Evolutionary conservation across 108 stramenopile genomes (phyloP).

Genomic region (Epithemia pelagica): DNA sequence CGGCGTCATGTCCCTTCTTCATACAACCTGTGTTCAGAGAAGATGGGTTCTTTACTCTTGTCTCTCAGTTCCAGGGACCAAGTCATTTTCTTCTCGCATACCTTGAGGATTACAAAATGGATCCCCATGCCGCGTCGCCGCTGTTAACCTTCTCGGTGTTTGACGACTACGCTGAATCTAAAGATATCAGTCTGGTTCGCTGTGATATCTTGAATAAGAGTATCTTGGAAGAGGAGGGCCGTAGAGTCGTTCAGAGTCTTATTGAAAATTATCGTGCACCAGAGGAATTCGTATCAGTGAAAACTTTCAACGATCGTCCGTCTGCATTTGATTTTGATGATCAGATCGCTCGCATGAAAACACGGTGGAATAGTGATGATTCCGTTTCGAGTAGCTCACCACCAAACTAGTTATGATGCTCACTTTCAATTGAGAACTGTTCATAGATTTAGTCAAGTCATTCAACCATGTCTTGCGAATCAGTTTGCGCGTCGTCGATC

Average conservation of each 20-base stretch:
- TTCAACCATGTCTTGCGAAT: too few relatives aligned
- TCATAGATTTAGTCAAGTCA: too few relatives aligned
- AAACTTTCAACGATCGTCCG: constrained; percentile 69
- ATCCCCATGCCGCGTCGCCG: constrained; percentile 70
- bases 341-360: constrained; percentile 48
- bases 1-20: constrained; percentile 62
- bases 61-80: constrained; percentile 73
- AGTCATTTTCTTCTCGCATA: constrained; percentile 70
- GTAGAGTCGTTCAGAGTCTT: constrained; percentile 42
- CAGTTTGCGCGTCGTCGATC: too few relatives aligned
- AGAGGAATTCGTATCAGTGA: constrained; percentile 42
- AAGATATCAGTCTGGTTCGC: constrained; percentile 59
- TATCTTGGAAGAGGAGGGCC: constrained; percentile 66
- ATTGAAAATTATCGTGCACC: constrained; percentile 52
- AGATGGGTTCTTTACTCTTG: constrained; percentile 72
- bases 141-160: constrained; percentile 70
- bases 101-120: constrained; percentile 83
- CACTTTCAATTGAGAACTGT: too few relatives aligned
- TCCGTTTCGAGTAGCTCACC: not conserved
- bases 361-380: constrained; percentile 38
- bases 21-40: constrained; percentile 81
- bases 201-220: constrained; percentile 70
- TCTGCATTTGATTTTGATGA: constrained; percentile 70
- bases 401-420: too few relatives aligned
- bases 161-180: constrained; percentile 56